These are phyloP conservation scores for Jackrogersella minutella DNA, from an alignment of 495 filamentous ascomycete species.

Conservation along the genomic window DNA sequence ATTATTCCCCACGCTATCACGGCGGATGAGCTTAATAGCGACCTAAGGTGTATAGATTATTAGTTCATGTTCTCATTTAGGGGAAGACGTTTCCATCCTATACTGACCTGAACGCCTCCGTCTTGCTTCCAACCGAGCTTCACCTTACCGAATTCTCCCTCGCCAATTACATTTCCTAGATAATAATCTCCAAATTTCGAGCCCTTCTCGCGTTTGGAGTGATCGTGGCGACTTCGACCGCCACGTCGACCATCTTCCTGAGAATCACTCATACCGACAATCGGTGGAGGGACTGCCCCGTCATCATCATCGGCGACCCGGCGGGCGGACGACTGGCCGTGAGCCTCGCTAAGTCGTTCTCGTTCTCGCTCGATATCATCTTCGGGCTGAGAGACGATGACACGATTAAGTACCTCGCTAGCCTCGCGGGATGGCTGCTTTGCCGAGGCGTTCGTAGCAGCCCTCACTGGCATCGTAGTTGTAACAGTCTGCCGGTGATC, in stretches of 20 bases:
- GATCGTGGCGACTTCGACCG: conserved; percentile 80
- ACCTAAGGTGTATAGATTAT: conserved; percentile 62
- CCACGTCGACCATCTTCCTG: conserved; percentile 68
- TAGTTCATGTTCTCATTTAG: conserved; percentile 3
- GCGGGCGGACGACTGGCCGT: conserved; percentile 51
- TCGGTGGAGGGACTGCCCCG: conserved; percentile 62
- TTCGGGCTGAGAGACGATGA: conserved; percentile 79
- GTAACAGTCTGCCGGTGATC: conserved; percentile 58
- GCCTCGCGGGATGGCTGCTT: conserved; percentile 67
- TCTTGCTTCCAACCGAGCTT: conserved; percentile 99
- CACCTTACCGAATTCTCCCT: conserved; percentile 98
- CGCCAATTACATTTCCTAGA: conserved; percentile 94
- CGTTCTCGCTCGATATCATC: conserved; percentile 80
- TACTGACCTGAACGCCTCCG: conserved; percentile 82
- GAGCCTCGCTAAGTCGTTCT: conserved; percentile 72
- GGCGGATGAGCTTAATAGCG: conserved; percentile 96
- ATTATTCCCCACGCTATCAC: conserved; percentile 86
- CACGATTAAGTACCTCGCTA: conserved; percentile 77
- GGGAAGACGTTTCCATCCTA: conserved; percentile 23
- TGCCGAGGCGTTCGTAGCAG: conserved; percentile 43
- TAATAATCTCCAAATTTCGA: conserved; percentile 94
- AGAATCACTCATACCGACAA: conserved; percentile 61
- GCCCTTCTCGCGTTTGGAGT: conserved; percentile 72
- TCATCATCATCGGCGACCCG: conserved; percentile 54
- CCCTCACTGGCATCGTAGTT: conserved; percentile 53